phyloP scores from a whole-genome alignment of 306 rosid genomes.

The Albizia julibrissin region DNA sequence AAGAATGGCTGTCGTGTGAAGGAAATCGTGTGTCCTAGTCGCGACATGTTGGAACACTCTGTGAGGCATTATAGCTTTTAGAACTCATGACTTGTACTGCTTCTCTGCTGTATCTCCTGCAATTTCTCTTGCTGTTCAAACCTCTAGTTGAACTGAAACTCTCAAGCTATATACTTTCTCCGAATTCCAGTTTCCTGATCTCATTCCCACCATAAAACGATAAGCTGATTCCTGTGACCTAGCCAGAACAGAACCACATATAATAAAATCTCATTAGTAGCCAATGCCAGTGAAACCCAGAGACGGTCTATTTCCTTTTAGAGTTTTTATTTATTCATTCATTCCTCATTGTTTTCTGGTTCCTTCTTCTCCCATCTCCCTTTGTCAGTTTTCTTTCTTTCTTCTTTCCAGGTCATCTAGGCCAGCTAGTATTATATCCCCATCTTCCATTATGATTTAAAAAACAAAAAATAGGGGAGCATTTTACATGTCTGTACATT shows the following conservation, averaged over 20 bases:
- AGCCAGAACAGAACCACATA: slow-evolving; percentile 44
- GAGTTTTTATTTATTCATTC: slow-evolving; percentile 69
- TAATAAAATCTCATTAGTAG: slow-evolving; percentile 51
- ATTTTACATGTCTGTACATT: slow-evolving; percentile 37
- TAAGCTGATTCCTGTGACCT: slow-evolving; percentile 50
- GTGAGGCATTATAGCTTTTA: slow-evolving; percentile 74
- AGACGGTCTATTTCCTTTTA: slow-evolving; percentile 56
- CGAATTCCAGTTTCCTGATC: slow-evolving; percentile 23
- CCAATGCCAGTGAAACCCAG: slow-evolving; percentile 55
- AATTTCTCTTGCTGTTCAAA: slow-evolving; percentile 29
- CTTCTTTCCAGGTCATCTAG: slow-evolving; percentile 31
- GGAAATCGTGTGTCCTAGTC: slow-evolving; percentile 81
- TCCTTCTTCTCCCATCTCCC: slow-evolving; percentile 50
- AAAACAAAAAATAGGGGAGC: background rate
- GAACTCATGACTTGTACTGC: slow-evolving; percentile 38
- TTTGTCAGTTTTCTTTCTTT: slow-evolving; percentile 2
- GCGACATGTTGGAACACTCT: slow-evolving; percentile 72
- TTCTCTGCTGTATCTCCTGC: slow-evolving; percentile 29
- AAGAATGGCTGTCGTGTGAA: slow-evolving; percentile 70
- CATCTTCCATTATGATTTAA: slow-evolving; percentile 14
- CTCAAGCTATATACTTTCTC: slow-evolving; percentile 30
- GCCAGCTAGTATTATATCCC: slow-evolving; percentile 38
- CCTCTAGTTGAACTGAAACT: slow-evolving; percentile 31
- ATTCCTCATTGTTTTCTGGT: slow-evolving; percentile 75
- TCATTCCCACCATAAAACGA: slow-evolving; percentile 31